These are phyloP conservation scores for Mollisiaceae sp. DNA, from an alignment of 2,329 filamentous ascomycete genomes.

Conservation along the genomic window DNA sequence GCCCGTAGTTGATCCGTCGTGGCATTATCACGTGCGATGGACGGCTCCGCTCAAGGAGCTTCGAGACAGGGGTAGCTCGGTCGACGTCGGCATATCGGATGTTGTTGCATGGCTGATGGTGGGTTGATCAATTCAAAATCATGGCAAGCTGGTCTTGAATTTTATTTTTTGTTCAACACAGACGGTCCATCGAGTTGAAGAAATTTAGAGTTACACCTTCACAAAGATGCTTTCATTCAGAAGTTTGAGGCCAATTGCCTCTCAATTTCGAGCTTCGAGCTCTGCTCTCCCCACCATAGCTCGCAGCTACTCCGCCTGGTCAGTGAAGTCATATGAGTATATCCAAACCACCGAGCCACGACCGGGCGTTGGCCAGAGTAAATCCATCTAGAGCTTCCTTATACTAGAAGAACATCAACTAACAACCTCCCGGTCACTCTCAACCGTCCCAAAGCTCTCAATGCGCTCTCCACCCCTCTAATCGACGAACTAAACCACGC, in stretches of 20 bases:
- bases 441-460: conserved; percentile 93
- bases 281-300: conserved; percentile 37
- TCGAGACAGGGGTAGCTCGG: conserved; percentile 29
- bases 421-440: conserved; percentile 71
- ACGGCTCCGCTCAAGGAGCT: neutral
- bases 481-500: conserved; percentile 88
- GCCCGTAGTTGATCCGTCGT: conserved; percentile 12
- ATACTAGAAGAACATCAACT: conserved; percentile 2
- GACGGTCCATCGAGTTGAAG: neutral
- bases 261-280: conserved; percentile 37
- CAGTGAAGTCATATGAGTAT: conserved; percentile 69
- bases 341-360: conserved; percentile 82
- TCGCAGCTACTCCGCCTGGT: conserved; percentile 39
- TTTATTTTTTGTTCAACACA: neutral
- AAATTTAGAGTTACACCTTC: conserved; percentile 1
- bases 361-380: conserved; percentile 81
- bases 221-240: conserved; percentile 40
- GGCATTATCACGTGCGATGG: conserved; percentile 13
- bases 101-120: conserved; percentile 6
- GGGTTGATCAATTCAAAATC: neutral
- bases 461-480: conserved; percentile 89
- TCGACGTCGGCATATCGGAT: conserved; percentile 6
- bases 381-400: neutral
- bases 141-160: conserved; percentile 28
- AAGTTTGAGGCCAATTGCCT: conserved; percentile 40